phyloP scores from a whole-genome alignment of 495 filamentous ascomycete genomes.

The Hypoxylon trugodes region DNA sequence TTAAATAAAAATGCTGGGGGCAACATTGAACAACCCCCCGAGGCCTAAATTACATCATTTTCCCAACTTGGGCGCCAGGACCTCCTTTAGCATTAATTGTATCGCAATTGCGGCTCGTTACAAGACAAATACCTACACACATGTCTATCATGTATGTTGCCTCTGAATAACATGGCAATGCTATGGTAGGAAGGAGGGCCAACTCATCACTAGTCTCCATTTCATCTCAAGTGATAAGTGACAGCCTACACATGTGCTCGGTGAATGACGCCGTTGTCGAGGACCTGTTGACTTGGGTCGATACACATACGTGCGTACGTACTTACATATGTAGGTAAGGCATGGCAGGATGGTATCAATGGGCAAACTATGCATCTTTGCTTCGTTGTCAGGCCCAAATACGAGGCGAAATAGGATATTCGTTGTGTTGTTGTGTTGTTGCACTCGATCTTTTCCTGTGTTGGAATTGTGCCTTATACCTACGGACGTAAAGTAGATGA shows the following conservation, averaged over 20 bases:
- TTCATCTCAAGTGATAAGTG: slow-evolving; percentile 27
- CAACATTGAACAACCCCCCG: too few relatives aligned
- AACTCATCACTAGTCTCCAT: slow-evolving; percentile 41
- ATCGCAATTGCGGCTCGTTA: slow-evolving; percentile 32
- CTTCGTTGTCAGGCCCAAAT: slow-evolving; percentile 35
- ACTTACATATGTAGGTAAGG: slow-evolving; percentile 8
- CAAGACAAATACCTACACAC: too few relatives aligned
- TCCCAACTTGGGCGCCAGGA: slow-evolving; percentile 25
- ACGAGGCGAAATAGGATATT: slow-evolving; percentile 36
- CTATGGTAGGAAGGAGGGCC: slow-evolving; percentile 37
- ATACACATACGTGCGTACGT: slow-evolving; percentile 14
- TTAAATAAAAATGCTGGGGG: too few relatives aligned
- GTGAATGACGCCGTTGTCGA: slow-evolving; percentile 30
- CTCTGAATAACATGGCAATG: slow-evolving; percentile 26
- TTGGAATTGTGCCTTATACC: slow-evolving; percentile 11
- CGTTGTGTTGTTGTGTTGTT: slow-evolving; percentile 9
- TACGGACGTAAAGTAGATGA: not conserved
- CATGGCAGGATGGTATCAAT: slow-evolving; percentile 15
- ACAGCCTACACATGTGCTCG: slow-evolving; percentile 25
- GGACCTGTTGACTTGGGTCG: slow-evolving; percentile 10
- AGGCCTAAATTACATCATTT: slow-evolving; percentile 44
- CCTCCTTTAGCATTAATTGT: slow-evolving; percentile 9
- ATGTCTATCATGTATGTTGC: slow-evolving; percentile 23
- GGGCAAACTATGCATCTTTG: slow-evolving; percentile 31
- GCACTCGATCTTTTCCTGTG: slow-evolving; percentile 16